Conservation (phyloP, 768 basidiomycete genomes). For the Thelephora ganbajun region DNA sequence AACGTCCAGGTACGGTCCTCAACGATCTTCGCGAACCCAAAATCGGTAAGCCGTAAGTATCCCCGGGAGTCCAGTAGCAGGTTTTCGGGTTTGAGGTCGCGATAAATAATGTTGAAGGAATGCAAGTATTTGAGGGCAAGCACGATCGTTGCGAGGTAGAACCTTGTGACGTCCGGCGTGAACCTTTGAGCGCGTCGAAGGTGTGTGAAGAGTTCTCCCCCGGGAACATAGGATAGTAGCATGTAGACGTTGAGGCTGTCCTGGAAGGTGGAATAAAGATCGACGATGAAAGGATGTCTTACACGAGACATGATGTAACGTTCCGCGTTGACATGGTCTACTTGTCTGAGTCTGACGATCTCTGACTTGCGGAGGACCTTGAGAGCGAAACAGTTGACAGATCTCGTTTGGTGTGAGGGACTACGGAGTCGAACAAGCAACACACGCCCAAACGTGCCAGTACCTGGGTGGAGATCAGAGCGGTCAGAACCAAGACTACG, state of each 20-base stretch:
- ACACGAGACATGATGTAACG: conserved; percentile 85
- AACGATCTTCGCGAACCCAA: conserved; percentile 95
- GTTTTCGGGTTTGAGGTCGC: conserved; percentile 97
- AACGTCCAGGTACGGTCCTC: conserved; percentile 97
- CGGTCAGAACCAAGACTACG: not conserved
- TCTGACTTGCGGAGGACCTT: conserved; percentile 82
- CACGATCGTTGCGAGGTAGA: conserved; percentile 93
- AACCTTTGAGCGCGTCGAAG: conserved; percentile 89
- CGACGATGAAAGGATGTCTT: conserved; percentile 91
- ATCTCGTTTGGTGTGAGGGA: conserved; percentile 28
- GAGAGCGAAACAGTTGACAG: conserved; percentile 66
- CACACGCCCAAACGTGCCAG: conserved; percentile 93
- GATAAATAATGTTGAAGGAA: conserved; percentile 94
- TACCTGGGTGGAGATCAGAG: conserved; percentile 36
- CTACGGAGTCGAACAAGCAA: conserved; percentile 69
- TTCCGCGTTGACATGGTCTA: conserved; percentile 96
- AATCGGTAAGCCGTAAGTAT: conserved; percentile 91
- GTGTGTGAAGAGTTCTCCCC: conserved; percentile 95
- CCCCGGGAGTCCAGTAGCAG: conserved; percentile 89
- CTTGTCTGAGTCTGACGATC: conserved; percentile 81
- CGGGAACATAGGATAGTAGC: conserved; percentile 91
- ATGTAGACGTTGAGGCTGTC: conserved; percentile 97
- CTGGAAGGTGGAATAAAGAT: conserved; percentile 90
- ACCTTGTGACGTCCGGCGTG: conserved; percentile 93
- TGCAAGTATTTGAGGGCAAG: conserved; percentile 92